Evolutionary conservation across 768 basidiomycete genomes (phyloP).

Genomic region (Trametes maxima): DNA sequence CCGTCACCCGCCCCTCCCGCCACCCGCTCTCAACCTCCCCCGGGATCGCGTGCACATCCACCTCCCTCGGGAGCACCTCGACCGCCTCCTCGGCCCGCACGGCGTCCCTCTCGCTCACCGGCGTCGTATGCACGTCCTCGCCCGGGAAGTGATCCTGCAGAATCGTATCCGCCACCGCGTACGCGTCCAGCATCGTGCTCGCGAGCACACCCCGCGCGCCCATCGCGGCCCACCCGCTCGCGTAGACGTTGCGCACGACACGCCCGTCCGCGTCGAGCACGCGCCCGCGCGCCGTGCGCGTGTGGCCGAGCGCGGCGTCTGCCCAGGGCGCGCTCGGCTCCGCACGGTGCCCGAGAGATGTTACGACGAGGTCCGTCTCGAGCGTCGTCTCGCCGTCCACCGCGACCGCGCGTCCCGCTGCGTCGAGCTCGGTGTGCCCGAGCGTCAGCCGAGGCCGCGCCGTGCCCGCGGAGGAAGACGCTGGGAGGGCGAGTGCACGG

Average conservation of each 20-base stretch:
- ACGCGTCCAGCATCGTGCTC: conserved; percentile 91
- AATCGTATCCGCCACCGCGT: conserved; percentile 73
- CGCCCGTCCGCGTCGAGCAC: conserved; percentile 43
- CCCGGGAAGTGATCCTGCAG: conserved; percentile 53
- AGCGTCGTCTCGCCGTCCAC: conserved; percentile 57
- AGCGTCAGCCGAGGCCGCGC: conserved; percentile 47
- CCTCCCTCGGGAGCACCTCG: conserved; percentile 38
- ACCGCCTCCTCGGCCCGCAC: conserved; percentile 9
- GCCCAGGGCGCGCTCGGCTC: conserved; percentile 64
- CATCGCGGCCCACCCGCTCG: conserved; percentile 90
- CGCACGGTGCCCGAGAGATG: conserved; percentile 83
- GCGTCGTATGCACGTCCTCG: conserved; percentile 13
- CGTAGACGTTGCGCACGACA: conserved; percentile 68
- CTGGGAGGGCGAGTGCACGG: conserved; percentile 39
- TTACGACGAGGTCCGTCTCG: conserved; percentile 77
- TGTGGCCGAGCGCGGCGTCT: conserved; percentile 55
- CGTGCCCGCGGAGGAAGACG: conserved; percentile 32
- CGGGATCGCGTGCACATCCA: conserved; percentile 48
- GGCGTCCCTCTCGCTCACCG: conserved; percentile 18
- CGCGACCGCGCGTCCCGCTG: conserved; percentile 49
- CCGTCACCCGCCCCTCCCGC: conserved; percentile 48
- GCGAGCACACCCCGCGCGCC: conserved; percentile 93
- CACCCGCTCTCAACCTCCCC: conserved; percentile 47
- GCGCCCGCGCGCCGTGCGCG: conserved; percentile 56
- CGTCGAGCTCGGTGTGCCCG: conserved; percentile 62